Percentiles rank a stretch among this genome's conserved stretches.
Conservation (phyloP, 2,329 filamentous ascomycete genomes). For the Trichoderma sp. region DNA sequence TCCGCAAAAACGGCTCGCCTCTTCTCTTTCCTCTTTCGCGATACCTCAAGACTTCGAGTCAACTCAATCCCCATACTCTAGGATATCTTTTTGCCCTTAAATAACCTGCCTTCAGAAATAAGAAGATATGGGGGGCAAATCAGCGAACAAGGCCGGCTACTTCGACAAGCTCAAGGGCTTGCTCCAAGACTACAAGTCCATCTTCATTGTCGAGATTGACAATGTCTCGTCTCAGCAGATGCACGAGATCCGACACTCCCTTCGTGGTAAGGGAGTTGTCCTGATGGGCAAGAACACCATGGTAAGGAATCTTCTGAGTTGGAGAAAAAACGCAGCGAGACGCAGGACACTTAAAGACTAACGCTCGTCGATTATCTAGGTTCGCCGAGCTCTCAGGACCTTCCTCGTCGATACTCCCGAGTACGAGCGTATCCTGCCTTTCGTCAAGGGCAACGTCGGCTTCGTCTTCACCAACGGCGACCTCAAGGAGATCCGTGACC, state of each 20-base stretch:
- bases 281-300: slow-evolving; percentile 99
- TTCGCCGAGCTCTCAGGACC: slow-evolving; percentile 95
- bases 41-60: slow-evolving; percentile 33
- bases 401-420: slow-evolving; percentile 89
- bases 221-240: slow-evolving; percentile 99
- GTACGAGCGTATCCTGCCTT: slow-evolving; percentile 96
- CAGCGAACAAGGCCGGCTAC: slow-evolving; percentile 90
- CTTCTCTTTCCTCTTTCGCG: slow-evolving; percentile 28
- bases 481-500: slow-evolving; percentile 88
- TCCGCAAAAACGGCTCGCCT: slow-evolving; percentile 32
- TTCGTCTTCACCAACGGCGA: slow-evolving; percentile 99
- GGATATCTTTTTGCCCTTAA: slow-evolving; percentile 73
- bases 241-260: slow-evolving; percentile 97
- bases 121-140: slow-evolving; percentile 99
- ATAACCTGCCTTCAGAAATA: slow-evolving; percentile 93
- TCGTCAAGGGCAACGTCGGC: slow-evolving; percentile 96
- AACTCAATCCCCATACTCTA: slow-evolving; percentile 32
- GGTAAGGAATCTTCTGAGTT: slow-evolving; percentile 56
- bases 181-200: slow-evolving; percentile 93
- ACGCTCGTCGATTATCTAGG: slow-evolving; percentile 49
- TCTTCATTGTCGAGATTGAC: slow-evolving; percentile 97
- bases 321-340: too few relatives aligned
- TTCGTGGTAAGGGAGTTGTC: slow-evolving; percentile 90
- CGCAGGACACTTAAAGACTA: background rate
- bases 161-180: slow-evolving; percentile 99